Conservation (phyloP, 768 basidiomycete species). For the Amanita pallidorosea region DNA sequence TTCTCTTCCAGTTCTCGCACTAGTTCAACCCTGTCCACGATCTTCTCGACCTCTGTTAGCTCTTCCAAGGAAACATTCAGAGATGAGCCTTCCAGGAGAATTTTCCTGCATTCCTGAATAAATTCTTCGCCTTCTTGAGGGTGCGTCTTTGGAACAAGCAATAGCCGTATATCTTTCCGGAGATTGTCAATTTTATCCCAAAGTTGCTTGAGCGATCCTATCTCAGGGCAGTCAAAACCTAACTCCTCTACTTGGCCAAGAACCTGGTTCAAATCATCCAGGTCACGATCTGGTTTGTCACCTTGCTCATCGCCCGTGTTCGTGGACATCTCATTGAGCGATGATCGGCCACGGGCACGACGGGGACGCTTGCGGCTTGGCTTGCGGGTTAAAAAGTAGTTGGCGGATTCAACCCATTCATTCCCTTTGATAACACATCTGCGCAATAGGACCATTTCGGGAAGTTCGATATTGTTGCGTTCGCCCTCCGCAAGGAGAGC, state of each 20-base stretch:
- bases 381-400: conserved; percentile 68
- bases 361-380: conserved; percentile 71
- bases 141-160: conserved; percentile 34
- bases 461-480: conserved; percentile 65
- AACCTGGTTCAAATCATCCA: conserved; percentile 62
- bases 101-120: conserved; percentile 58
- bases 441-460: conserved; percentile 60
- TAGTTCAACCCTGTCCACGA: conserved; percentile 72
- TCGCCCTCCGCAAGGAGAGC: conserved; percentile 85
- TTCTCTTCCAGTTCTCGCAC: conserved; percentile 66
- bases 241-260: conserved; percentile 64
- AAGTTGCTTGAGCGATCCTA: conserved; percentile 40
- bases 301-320: conserved; percentile 40
- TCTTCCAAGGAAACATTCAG: conserved; percentile 82
- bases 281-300: conserved; percentile 59
- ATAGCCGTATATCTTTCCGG: conserved; percentile 38
- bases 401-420: conserved; percentile 83
- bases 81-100: conserved; percentile 60
- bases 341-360: conserved; percentile 45
- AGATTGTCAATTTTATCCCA: conserved; percentile 57
- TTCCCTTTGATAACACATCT: conserved; percentile 75
- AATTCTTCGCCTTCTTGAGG: conserved; percentile 42
- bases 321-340: conserved; percentile 23
- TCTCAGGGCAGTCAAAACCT: conserved; percentile 80
- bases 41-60: conserved; percentile 64